These are phyloP conservation scores for Zangia roseola DNA, from an alignment of 768 basidiomycete genomes.

Conservation along the genomic window DNA sequence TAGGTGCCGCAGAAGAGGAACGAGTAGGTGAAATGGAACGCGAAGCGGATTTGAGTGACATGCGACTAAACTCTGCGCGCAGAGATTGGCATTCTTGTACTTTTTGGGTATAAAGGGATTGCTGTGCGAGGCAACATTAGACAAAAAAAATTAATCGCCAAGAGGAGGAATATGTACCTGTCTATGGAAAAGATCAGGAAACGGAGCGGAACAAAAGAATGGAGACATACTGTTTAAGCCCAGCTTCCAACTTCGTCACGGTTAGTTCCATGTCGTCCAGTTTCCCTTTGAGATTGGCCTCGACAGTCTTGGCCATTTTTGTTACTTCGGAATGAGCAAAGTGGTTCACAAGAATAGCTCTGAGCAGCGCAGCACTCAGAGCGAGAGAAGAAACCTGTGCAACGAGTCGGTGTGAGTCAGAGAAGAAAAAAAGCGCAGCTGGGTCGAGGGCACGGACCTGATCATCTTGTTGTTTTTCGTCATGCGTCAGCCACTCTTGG, in stretches of 20 bases:
- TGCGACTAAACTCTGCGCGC: conserved; percentile 61
- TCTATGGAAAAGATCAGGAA: conserved; percentile 38
- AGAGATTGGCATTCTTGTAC: conserved; percentile 69
- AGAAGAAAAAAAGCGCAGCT: background rate
- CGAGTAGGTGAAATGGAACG: conserved; percentile 25
- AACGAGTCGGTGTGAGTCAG: conserved; percentile 8
- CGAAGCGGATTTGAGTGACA: conserved; percentile 35
- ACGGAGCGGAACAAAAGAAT: conserved; percentile 10
- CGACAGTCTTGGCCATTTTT: conserved; percentile 61
- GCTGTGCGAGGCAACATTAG: conserved; percentile 39
- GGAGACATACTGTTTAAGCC: conserved; percentile 64
- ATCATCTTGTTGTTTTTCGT: conserved; percentile 54
- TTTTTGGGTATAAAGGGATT: conserved; percentile 61
- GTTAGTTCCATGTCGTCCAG: conserved; percentile 62
- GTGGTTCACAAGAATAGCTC: conserved; percentile 82
- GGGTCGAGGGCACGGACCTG: conserved; percentile 50
- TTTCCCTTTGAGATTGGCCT: conserved; percentile 60
- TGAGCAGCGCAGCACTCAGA: conserved; percentile 74
- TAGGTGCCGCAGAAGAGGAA: conserved; percentile 28
- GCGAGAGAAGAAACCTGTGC: conserved; percentile 62
- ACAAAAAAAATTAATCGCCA: conserved; percentile 3
- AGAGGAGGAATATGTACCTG: conserved; percentile 47
- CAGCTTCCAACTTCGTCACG: conserved; percentile 61
- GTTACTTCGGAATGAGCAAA: conserved; percentile 75
- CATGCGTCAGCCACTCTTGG: conserved; percentile 68